Base-by-base conservation (phyloP, 768 basidiomycete genomes). In the Lentinula guzmanii region DNA sequence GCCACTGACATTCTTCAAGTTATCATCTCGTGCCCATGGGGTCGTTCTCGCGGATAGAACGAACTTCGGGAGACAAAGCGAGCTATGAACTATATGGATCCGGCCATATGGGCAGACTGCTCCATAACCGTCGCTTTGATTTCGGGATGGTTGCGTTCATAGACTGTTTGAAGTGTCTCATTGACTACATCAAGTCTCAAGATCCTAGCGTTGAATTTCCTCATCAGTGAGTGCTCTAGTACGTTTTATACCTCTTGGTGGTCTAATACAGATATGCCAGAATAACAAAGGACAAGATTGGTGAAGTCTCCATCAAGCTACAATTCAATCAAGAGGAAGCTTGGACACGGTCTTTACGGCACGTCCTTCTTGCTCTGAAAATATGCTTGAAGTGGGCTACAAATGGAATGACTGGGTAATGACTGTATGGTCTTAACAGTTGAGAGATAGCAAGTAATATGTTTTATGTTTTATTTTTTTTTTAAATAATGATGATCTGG, bases 81-180 rank as follows among this genome's bases (percentile, higher is more conserved):
- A 82, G 82, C 1, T 95, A 95, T 66, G 97, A 98, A 70, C 76
- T 99, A 53, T 95, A 97, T 69, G 95, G 94, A 10, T 97, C 95
- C 3, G 93, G 95, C 21, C 89, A 94, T 65, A 79, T 96, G 59
- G 90, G 92, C 2, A 86, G 95, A 35, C 71, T 98, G 15, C 77
- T 98, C 42, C 96, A 98, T 68, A 98, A 98, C 69, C 86, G 95
- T 43, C 86, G 96, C 16, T 99, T 98, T 73, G 95, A 98, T 73
- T 83, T 90, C 64, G 96, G 90, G 2, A 95, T 98, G 91, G 93
- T 96, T 10, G 92, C 93, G 9, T 93, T 98, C 69, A 80, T 99
- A 46, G 97, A 98, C 65, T 97, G 95, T 70, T 76, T 99, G 42
- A 89, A 93, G 67, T 94, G 98, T 69, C 76, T 98, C 31, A 87